Percentiles rank a stretch among this genome's conserved stretches.
These are phyloP conservation scores for Fraxinus quadrangulata DNA, from an alignment of 257 asterid species.

Conservation along the genomic window DNA sequence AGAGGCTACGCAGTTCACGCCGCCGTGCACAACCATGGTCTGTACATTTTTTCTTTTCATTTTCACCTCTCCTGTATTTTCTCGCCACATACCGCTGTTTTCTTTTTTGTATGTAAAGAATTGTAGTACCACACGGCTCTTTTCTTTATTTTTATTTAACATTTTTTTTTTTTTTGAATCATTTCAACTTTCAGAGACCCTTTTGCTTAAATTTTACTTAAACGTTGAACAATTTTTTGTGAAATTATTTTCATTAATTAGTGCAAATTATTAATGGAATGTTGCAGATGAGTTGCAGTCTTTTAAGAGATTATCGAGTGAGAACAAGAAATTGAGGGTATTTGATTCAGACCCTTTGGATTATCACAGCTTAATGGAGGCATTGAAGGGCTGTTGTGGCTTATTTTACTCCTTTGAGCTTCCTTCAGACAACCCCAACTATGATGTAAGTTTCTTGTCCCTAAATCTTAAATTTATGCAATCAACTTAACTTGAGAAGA, in stretches of 20 bases:
- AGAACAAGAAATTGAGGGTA: slow-evolving; percentile 53
- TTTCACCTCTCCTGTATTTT: not conserved
- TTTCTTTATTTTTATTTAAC: not conserved
- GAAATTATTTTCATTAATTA: too few species aligned
- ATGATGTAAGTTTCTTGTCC: slow-evolving; percentile 59
- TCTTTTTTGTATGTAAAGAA: not conserved
- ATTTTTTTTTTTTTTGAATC: not conserved
- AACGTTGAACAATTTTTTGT: not conserved
- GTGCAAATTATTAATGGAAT: not conserved
- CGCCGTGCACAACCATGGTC: slow-evolving; percentile 67
- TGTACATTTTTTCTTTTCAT: not conserved
- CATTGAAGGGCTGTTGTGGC: slow-evolving; percentile 77
- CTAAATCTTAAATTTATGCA: not conserved
- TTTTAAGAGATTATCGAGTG: slow-evolving; percentile 40
- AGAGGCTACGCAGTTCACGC: slow-evolving; percentile 92
- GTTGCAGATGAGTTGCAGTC: slow-evolving; percentile 56
- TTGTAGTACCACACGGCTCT: not conserved
- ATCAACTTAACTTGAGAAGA: not conserved
- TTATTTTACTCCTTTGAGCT: slow-evolving; percentile 86
- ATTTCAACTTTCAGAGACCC: not conserved
- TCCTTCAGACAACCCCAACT: slow-evolving; percentile 68
- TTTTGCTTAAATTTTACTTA: not conserved
- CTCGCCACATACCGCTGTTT: not conserved
- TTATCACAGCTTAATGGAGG: slow-evolving; percentile 84
- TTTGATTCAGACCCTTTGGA: slow-evolving; percentile 83